These are phyloP conservation scores for Aspergillus awamori DNA, from an alignment of 2,329 filamentous ascomycete species.

Conservation along the genomic window DNA sequence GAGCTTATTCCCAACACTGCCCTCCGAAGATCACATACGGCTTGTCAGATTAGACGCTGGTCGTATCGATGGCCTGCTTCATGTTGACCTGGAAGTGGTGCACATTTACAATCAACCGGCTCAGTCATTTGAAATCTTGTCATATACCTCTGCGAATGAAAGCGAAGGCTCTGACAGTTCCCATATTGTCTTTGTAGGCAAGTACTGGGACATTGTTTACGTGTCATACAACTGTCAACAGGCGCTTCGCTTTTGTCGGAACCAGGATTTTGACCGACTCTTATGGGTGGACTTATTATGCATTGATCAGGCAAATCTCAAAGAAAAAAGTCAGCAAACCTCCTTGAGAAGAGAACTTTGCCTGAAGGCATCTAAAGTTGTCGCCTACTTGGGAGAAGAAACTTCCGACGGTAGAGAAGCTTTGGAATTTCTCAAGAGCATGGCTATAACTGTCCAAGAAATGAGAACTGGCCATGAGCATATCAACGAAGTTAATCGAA, in stretches of 20 bases:
- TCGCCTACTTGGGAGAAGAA: slow-evolving; percentile 9
- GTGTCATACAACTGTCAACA: background rate
- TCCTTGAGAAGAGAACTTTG: background rate
- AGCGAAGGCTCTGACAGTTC: background rate
- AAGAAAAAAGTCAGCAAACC: background rate
- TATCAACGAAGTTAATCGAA: background rate
- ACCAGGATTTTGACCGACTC: background rate
- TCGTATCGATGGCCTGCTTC: background rate
- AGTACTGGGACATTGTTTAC: slow-evolving; percentile 6
- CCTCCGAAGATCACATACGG: slow-evolving; percentile 8
- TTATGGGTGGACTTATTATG: slow-evolving; percentile 9
- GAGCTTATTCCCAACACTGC: background rate
- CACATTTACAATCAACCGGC: background rate
- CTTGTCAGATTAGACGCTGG: slow-evolving; percentile 4
- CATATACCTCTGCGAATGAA: slow-evolving; percentile 1
- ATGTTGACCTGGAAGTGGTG: background rate
- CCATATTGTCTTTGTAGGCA: slow-evolving; percentile 8
- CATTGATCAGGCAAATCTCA: background rate
- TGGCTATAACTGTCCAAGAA: background rate
- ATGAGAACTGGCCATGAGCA: background rate
- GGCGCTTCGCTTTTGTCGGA: background rate
- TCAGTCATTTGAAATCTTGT: slow-evolving; percentile 2
- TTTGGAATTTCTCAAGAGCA: background rate
- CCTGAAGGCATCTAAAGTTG: background rate
- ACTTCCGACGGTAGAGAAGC: background rate